These are phyloP conservation scores for Chrysopogon serrulatus DNA, from an alignment of 176 grass and related monocot genomes.

Conservation along the genomic window DNA sequence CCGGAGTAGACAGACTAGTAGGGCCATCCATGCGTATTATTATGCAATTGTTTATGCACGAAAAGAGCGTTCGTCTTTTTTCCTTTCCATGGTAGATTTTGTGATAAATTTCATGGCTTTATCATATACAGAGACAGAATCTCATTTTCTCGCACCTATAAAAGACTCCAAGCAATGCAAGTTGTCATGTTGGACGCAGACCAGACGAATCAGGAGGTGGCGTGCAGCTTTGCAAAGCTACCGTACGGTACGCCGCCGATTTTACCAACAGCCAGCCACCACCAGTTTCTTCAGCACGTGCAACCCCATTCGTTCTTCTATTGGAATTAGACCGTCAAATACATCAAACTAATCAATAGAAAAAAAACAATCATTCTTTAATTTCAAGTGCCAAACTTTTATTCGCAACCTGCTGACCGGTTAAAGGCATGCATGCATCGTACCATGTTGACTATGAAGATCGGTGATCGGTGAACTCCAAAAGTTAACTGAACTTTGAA, in stretches of 20 bases:
- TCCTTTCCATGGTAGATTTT: not conserved
- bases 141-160: not conserved
- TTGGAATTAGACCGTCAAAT: not conserved
- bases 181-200: conserved; percentile 1
- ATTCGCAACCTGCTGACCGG: not conserved
- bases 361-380: not conserved
- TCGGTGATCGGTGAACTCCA: not conserved
- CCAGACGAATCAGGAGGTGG: not conserved
- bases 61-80: not conserved
- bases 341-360: not conserved
- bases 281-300: not conserved
- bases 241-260: not conserved
- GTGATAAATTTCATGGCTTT: not conserved
- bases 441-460: not conserved
- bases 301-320: not conserved
- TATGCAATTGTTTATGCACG: not conserved
- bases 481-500: not conserved
- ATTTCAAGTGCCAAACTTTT: not conserved
- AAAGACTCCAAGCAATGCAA: not conserved
- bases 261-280: not conserved
- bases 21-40: not conserved
- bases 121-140: not conserved
- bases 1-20: too few relatives aligned
- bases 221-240: not conserved
- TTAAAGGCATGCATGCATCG: not conserved